Evolutionary conservation across 305 asterid species (phyloP).

Genomic region (Fraxinus velutina): DNA sequence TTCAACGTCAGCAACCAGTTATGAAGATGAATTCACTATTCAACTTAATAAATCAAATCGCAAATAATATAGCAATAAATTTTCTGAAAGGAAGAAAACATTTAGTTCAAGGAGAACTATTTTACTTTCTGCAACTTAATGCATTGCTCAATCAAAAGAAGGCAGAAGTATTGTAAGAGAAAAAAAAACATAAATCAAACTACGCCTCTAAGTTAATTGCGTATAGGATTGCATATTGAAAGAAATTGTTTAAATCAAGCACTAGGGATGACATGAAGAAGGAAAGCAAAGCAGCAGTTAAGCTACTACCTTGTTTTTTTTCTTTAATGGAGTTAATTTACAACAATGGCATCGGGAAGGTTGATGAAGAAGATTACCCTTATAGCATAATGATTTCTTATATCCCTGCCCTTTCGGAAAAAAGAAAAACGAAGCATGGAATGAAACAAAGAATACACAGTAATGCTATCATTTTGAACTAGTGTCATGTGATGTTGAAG

Average conservation of each 20-base stretch:
- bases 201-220: background rate
- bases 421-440: background rate
- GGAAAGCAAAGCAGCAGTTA: background rate
- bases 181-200: background rate
- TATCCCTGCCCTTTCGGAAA: background rate
- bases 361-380: background rate
- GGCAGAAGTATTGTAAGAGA: background rate
- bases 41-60: background rate
- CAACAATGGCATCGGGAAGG: background rate
- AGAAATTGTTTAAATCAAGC: background rate
- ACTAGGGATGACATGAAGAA: background rate
- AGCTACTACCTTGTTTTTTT: background rate
- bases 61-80: background rate
- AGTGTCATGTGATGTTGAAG: background rate
- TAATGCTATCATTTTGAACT: background rate
- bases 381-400: background rate
- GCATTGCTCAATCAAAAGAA: background rate
- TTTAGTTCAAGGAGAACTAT: background rate
- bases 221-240: background rate
- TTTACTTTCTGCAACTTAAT: background rate
- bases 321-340: background rate
- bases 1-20: conserved; percentile 20
- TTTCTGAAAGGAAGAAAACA: background rate
- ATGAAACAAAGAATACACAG: background rate
- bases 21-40: background rate